Base-by-base conservation (phyloP, 192 early-diverging fungal species). In the Coemansia sp. region DNA sequence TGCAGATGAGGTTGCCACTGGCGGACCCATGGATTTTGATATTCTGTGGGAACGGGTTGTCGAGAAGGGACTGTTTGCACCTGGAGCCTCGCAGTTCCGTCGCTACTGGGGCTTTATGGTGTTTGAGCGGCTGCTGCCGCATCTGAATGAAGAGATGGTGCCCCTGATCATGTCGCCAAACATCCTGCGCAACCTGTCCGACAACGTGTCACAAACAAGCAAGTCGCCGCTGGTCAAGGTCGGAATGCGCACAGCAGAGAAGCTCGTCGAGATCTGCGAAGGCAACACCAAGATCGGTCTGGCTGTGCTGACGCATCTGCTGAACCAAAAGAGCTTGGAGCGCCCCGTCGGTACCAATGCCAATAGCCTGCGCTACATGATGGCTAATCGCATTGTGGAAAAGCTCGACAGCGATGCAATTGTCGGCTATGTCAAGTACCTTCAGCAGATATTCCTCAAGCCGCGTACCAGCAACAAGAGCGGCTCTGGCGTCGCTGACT, bases 91-190 rank as follows among this genome's bases (percentile, higher is more conserved):
- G 58, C 90, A 96, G 79, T 93, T 94, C 73, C 90, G 92, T 69
- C 94, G 92, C 76, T 94, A 87, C 83, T 90, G 96, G 87, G 96
- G 94, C 53, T 93, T 96, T 82, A 88, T 93, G 61, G 72, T 96
- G 22, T 88, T 97, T 52, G 88, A 91, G 63, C 87, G 80, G 33
- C 65, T 77, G 32, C 54, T 83, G 70, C 64, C 72, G 45, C 53
- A 63, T 35, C 73, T 77, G 51, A 75, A 67, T 65, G 66, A 84
- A 53, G 83, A 75, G 12, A 78, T 64, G 11, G 70, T 81, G 56
- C 73, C 83, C 3, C 48, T 74, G 39, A 48, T 77, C 51, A 83
- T 83, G 75, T 92, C 95, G 54, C 88, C 86, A 22, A 91, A 94
- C 75, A 88, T 97, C 54, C 89, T 97, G 85, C 90, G 92, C 18